These are phyloP conservation scores for Phytophthora tentaculata DNA, from an alignment of 352 stramenopile genomes.

Conservation along the genomic window DNA sequence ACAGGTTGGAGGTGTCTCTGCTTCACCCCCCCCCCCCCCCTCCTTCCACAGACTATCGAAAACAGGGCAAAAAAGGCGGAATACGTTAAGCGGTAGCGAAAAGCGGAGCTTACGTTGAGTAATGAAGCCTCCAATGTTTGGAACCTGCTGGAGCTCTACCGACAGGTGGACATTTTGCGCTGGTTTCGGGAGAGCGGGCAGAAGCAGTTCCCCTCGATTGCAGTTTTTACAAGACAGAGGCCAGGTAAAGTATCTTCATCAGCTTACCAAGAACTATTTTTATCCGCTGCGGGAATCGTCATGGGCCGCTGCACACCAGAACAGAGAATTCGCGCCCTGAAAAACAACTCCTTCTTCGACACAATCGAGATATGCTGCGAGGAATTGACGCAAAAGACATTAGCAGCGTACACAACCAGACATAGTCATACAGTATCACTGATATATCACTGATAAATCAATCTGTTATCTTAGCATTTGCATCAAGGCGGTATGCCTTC, in stretches of 20 bases:
- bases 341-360: conserved; percentile 1
- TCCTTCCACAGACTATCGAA: background rate
- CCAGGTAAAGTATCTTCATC: conserved; percentile 12
- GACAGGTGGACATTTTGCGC: background rate
- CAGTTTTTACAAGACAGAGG: background rate
- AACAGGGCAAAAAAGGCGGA: background rate
- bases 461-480: too few species aligned
- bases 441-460: background rate
- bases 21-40: too few species aligned
- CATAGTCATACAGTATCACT: background rate
- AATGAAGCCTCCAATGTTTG: background rate
- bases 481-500: too few species aligned
- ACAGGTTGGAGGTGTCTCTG: background rate
- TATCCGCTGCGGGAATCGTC: background rate
- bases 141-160: background rate
- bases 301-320: background rate
- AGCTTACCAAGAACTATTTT: conserved; percentile 11
- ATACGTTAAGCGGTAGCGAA: background rate
- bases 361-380: conserved; percentile 1
- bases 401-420: background rate
- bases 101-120: background rate
- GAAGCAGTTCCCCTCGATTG: background rate
- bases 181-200: background rate
- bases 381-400: background rate
- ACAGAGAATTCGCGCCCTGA: conserved; percentile 2